phyloP scores from a whole-genome alignment of 1,139 yeast genomes.

The Tardiomyces blankii region DNA sequence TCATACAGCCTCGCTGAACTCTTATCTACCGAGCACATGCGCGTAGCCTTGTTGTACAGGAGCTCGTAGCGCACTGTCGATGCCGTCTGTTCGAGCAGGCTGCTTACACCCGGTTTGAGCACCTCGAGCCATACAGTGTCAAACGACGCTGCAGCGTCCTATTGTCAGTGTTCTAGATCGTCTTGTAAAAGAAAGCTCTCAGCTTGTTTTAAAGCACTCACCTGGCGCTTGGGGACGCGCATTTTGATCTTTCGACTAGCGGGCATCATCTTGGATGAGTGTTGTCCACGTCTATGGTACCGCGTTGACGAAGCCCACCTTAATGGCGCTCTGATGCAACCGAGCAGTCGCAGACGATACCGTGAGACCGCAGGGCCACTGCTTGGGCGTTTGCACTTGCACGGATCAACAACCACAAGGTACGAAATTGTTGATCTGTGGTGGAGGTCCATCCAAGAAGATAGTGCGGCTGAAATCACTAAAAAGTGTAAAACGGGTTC shows the following conservation, averaged over 20 bases:
- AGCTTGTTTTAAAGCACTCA: not conserved
- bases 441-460: too few relatives aligned
- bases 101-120: not conserved
- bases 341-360: too few relatives aligned
- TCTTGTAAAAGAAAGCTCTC: too few relatives aligned
- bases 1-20: slow-evolving; percentile 1
- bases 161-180: not conserved
- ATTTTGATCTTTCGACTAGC: slow-evolving; percentile 4
- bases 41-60: not conserved
- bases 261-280: slow-evolving; percentile 5
- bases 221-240: not conserved
- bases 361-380: too few relatives aligned
- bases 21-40: slow-evolving; percentile 2
- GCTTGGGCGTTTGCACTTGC: too few relatives aligned
- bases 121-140: not conserved
- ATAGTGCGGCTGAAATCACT: too few relatives aligned
- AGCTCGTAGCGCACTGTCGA: not conserved
- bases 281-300: not conserved
- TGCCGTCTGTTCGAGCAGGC: not conserved
- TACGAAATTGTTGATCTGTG: too few relatives aligned
- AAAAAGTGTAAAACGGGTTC: too few relatives aligned
- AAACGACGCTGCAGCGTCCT: not conserved
- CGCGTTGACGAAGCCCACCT: too few relatives aligned
- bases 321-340: too few relatives aligned
- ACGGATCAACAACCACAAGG: too few relatives aligned